Base-by-base conservation (phyloP, 139 green algal genomes). In the Coccomyxa sp. region DNA sequence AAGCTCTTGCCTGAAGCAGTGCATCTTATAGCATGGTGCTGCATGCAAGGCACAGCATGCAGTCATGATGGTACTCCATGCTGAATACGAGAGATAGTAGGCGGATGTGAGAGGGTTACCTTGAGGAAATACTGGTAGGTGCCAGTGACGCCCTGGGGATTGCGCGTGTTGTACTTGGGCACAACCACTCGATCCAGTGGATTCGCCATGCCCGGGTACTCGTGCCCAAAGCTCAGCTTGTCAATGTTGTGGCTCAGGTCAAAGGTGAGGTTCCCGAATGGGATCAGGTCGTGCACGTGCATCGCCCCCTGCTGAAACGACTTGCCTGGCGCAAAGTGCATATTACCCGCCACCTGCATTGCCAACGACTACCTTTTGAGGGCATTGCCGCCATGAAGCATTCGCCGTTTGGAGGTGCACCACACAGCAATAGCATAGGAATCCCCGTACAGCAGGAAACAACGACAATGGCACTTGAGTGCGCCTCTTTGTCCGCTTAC, bases 111-210 rank as follows among this genome's bases (percentile, higher is more conserved):
- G n/a, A n/a, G n/a, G 38, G 38, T 3, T 4, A 96, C 94, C 90
- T 98, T 99, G 9, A 99, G 87, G 84, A 98, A 98, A 86, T 99
- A 99, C 83, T 99, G 95, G 87, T 92, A 98, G 92, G 97, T 95
- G 82, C 95, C 96, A 23, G 88, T 91, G 31, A 38, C 30, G 9
- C 83, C 85, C 76, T 82, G 85, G 11, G 74, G 83, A 38, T 83
- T 84, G 15, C 83, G 58, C 18, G 63, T 27, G 16, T 66, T 79
- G 16, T 60, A 28, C 67, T 86, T 74, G 15, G 75, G 45, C 31
- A 90, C 85, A 57, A 82, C 84, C 27, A 87, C 86, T 13, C 87
- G 85, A 81, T 97, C 95, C 85, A 97, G 89, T 25, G 95, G 95
- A 85, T 97, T 97, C 38, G 86, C 86, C 90, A 95, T 93, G 63